Evolutionary conservation across 805 yeast genomes (phyloP).

Genomic region (Starmerella sirachaensis): DNA sequence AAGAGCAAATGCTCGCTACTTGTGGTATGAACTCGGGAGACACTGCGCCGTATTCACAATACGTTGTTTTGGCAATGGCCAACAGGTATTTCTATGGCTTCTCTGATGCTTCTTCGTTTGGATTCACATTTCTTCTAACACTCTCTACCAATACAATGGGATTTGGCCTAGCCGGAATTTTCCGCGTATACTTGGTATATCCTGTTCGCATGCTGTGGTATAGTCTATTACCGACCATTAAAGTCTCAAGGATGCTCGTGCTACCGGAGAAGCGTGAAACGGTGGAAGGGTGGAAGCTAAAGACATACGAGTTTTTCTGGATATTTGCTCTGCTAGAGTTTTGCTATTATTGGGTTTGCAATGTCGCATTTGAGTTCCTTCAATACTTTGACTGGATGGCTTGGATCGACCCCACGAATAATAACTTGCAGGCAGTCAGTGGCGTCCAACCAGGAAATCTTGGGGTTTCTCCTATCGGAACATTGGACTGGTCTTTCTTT

Average conservation of each 20-base stretch:
- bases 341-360: slow-evolving; percentile 55
- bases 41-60: slow-evolving; percentile 23
- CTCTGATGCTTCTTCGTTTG: slow-evolving; percentile 28
- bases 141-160: slow-evolving; percentile 53
- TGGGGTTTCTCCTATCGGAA: slow-evolving; percentile 40
- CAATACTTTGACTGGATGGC: slow-evolving; percentile 50
- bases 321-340: slow-evolving; percentile 34
- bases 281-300: slow-evolving; percentile 47
- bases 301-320: slow-evolving; percentile 40
- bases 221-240: slow-evolving; percentile 36
- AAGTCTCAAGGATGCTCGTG: slow-evolving; percentile 39
- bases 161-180: slow-evolving; percentile 53
- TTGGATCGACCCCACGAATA: slow-evolving; percentile 44
- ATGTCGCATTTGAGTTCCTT: slow-evolving; percentile 48
- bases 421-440: slow-evolving; percentile 46
- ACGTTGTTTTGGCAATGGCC: slow-evolving; percentile 28
- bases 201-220: slow-evolving; percentile 47
- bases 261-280: slow-evolving; percentile 31
- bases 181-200: slow-evolving; percentile 47
- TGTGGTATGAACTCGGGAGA: slow-evolving; percentile 24
- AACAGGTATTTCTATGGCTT: slow-evolving; percentile 23
- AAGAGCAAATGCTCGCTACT: slow-evolving; percentile 35
- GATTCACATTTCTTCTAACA: slow-evolving; percentile 43
- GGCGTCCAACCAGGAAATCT: slow-evolving; percentile 36
- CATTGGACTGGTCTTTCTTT: slow-evolving; percentile 38